Evolutionary conservation across 345 rosid species (phyloP).

Genomic region (Syzygium grande): DNA sequence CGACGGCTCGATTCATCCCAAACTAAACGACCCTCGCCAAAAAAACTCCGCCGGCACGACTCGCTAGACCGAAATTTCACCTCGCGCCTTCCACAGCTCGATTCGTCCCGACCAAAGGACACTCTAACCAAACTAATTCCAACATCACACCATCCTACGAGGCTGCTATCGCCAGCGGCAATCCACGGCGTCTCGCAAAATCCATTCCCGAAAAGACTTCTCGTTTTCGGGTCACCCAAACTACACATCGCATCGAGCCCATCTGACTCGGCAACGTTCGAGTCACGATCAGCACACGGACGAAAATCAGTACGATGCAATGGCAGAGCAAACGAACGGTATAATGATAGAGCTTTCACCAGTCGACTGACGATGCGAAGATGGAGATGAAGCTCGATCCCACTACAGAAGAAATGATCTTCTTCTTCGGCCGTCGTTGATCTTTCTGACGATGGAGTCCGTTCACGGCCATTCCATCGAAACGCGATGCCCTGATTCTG

Average conservation of each 20-base stretch:
- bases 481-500: neutral
- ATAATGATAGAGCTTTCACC: neutral
- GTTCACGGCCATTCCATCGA: neutral
- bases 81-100: neutral
- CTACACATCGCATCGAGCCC: neutral
- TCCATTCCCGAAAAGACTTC: neutral
- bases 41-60: neutral
- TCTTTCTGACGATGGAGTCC: neutral
- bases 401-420: neutral
- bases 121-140: neutral
- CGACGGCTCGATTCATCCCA: neutral
- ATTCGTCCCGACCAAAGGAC: accelerated
- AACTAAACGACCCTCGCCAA: neutral
- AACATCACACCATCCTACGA: neutral
- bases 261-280: neutral
- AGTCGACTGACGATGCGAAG: neutral
- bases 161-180: neutral
- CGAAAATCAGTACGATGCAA: neutral
- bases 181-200: neutral
- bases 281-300: neutral
- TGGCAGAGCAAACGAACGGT: neutral
- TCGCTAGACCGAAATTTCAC: neutral
- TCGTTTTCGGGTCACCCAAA: neutral
- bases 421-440: neutral
- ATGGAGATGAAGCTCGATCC: neutral